A percentile compares a stretch with the other conserved stretches of the same genome.
Evolutionary conservation across 2,329 filamentous ascomycete species (phyloP).

Genomic region (Alternaria solani): DNA sequence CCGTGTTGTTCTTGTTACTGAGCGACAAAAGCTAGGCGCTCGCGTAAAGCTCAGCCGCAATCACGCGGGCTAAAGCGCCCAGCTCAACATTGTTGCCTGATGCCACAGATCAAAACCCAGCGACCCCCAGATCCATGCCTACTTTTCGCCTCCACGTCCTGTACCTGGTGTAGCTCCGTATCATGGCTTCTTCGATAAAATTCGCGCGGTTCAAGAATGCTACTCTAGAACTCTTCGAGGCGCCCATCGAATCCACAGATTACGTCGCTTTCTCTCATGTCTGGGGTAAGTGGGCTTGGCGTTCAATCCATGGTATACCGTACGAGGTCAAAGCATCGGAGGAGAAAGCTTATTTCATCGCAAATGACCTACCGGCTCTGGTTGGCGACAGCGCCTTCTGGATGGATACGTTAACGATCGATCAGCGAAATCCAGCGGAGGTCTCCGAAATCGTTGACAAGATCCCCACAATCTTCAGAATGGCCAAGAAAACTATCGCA

Average conservation of each 20-base stretch:
- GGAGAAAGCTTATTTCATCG: not conserved
- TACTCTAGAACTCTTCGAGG: not conserved
- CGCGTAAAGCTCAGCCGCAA: not conserved
- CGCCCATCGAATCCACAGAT: not conserved
- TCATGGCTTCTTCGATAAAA: not conserved
- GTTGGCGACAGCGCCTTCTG: not conserved
- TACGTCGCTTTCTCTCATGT: not conserved
- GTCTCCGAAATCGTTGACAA: not conserved
- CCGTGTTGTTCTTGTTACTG: too few relatives aligned
- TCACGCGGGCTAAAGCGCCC: not conserved
- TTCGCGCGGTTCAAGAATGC: not conserved
- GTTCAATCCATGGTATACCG: not conserved
- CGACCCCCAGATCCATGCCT: too few relatives aligned
- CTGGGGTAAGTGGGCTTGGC: not conserved
- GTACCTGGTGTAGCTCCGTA: too few relatives aligned
- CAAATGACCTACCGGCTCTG: not conserved
- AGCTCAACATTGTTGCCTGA: not conserved
- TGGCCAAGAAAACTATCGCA: not conserved
- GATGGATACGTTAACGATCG: not conserved
- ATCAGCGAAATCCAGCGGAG: not conserved
- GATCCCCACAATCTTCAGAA: not conserved
- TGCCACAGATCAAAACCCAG: not conserved
- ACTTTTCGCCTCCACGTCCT: too few relatives aligned
- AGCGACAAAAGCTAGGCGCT: not conserved
- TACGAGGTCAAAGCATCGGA: not conserved